A percentile compares a stretch with the other conserved stretches of the same genome.
phyloP scores from a whole-genome alignment of 768 basidiomycete species.

The Rhodotorula paludigena region DNA sequence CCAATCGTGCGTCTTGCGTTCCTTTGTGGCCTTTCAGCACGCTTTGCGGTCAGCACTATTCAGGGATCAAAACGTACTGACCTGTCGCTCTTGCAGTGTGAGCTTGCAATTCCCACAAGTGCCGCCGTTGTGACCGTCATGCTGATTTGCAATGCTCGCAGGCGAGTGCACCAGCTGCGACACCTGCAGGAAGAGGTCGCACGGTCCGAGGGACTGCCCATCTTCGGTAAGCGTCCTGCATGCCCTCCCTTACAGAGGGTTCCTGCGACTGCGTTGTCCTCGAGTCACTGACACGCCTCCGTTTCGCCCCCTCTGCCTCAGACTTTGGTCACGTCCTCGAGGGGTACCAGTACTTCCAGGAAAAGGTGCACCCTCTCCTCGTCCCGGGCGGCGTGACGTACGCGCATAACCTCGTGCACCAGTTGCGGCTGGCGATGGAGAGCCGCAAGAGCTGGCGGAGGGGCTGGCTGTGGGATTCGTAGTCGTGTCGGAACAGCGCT shows the following conservation, averaged over 20 bases:
- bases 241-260: not conserved
- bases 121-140: no score
- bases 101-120: not conserved
- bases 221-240: conserved; percentile 22
- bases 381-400: conserved; percentile 34
- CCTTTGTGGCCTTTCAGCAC: no score
- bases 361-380: conserved; percentile 36
- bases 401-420: conserved; percentile 33
- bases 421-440: conserved; percentile 31
- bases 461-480: conserved; percentile 23
- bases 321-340: conserved; percentile 35
- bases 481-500: conserved; percentile 22
- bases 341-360: conserved; percentile 37
- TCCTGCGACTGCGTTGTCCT: no score
- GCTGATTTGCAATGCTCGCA: not conserved
- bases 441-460: conserved; percentile 19
- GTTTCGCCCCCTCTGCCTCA: not conserved
- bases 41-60: no score
- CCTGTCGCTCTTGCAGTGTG: conserved; percentile 8
- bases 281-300: not conserved
- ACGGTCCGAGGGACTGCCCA: conserved; percentile 22
- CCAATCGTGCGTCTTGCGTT: conserved; percentile 23
- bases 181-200: conserved; percentile 38
- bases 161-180: conserved; percentile 35
- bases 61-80: not conserved